Conservation (phyloP, 1,139 yeast species). For the Yamadazyma blattariae region DNA sequence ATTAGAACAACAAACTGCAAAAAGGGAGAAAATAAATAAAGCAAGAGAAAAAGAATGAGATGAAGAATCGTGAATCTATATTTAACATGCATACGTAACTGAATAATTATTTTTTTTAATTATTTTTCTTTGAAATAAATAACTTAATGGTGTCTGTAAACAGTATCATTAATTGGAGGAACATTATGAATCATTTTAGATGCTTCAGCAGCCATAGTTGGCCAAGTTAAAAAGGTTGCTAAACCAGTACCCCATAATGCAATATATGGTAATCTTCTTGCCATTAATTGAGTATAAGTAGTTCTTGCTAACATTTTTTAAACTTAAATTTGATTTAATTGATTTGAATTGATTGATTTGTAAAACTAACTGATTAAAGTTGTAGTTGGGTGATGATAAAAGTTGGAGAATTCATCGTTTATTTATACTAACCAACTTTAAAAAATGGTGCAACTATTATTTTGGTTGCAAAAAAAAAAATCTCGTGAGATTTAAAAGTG, state of each 20-base stretch:
- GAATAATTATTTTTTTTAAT: too few relatives aligned
- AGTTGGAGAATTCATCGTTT: neutral
- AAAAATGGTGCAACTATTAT: too few relatives aligned
- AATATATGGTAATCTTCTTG: conserved; percentile 31
- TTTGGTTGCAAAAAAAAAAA: too few relatives aligned
- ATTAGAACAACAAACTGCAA: too few relatives aligned
- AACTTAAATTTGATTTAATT: neutral
- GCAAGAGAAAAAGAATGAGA: too few relatives aligned
- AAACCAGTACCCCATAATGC: conserved; percentile 33
- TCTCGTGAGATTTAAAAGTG: too few relatives aligned
- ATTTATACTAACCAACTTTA: neutral
- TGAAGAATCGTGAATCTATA: too few relatives aligned
- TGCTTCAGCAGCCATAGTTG: conserved; percentile 23
- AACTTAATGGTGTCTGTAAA: neutral
- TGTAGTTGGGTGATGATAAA: too few relatives aligned
- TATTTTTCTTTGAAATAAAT: too few relatives aligned
- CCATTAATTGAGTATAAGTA: conserved; percentile 17
- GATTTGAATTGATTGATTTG: neutral
- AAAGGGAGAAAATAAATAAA: too few relatives aligned
- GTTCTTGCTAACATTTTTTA: conserved; percentile 6
- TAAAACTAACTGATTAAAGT: neutral
- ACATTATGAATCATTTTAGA: conserved; percentile 25
- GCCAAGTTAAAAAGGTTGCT: conserved; percentile 37
- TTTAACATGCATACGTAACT: too few relatives aligned
- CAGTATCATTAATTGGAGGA: conserved; percentile 22